A percentile compares a stretch with the other conserved stretches of the same genome.
Conservation (phyloP, 345 rosid species). For the Citrus australasica region DNA sequence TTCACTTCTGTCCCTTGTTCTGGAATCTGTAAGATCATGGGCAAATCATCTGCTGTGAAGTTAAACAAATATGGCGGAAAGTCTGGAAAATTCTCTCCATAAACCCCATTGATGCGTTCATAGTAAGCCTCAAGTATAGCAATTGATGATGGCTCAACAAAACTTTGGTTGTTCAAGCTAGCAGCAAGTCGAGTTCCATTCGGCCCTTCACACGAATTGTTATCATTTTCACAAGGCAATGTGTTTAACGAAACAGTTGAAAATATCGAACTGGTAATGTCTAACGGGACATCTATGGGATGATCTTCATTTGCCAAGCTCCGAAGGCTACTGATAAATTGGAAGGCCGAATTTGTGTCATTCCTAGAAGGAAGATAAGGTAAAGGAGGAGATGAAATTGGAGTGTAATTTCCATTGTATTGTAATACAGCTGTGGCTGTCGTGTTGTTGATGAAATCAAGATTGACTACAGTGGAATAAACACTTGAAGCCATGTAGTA, state of each 20-base stretch:
- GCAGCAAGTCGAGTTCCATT: slow-evolving; percentile 20
- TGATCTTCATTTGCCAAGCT: slow-evolving; percentile 19
- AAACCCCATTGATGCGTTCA: slow-evolving; percentile 21
- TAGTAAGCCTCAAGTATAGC: slow-evolving; percentile 32
- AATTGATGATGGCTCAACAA: slow-evolving; percentile 6
- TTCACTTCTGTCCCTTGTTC: slow-evolving; percentile 23
- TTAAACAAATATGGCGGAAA: slow-evolving; percentile 19
- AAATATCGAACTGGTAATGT: slow-evolving; percentile 27
- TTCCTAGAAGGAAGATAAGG: slow-evolving; percentile 44
- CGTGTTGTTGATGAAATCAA: slow-evolving; percentile 27
- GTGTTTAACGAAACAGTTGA: slow-evolving; percentile 36
- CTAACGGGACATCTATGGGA: slow-evolving; percentile 35
- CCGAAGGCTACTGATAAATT: slow-evolving; percentile 22
- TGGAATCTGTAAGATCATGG: slow-evolving; percentile 4
- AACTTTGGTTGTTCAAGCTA: slow-evolving; percentile 38
- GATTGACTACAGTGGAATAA: slow-evolving; percentile 17
- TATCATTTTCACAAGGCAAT: slow-evolving; percentile 14
- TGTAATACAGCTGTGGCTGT: slow-evolving; percentile 39
- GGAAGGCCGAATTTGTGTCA: slow-evolving; percentile 28
- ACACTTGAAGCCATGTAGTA: slow-evolving; percentile 51
- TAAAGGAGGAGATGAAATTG: slow-evolving; percentile 16
- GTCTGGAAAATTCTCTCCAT: slow-evolving; percentile 11
- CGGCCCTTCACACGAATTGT: slow-evolving; percentile 22
- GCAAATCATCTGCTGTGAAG: slow-evolving; percentile 20
- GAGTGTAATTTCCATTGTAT: slow-evolving; percentile 23